Percentiles rank a stretch among this genome's conserved stretches.
phyloP scores from a whole-genome alignment of 1,284 basidiomycete species.

The Inonotus hispidus region DNA sequence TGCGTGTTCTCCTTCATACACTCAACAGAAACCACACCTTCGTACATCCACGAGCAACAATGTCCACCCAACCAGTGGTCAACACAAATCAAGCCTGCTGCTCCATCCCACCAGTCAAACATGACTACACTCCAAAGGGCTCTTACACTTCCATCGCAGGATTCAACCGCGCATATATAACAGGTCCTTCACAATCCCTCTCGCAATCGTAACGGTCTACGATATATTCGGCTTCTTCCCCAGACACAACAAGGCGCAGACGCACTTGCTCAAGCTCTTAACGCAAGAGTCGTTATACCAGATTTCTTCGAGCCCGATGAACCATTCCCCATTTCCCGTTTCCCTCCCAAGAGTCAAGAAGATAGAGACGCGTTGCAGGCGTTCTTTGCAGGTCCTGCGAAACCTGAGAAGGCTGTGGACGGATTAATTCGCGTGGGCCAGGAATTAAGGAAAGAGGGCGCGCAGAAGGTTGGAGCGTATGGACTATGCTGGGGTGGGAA shows the following conservation, averaged over 20 bases:
- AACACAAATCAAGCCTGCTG: slow-evolving; percentile 58
- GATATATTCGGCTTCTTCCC: slow-evolving; percentile 50
- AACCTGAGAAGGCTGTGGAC: slow-evolving; percentile 36
- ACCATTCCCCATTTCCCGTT: slow-evolving; percentile 44
- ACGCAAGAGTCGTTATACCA: slow-evolving; percentile 55
- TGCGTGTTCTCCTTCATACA: slow-evolving; percentile 38
- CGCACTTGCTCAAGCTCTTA: slow-evolving; percentile 47
- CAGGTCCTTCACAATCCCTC: slow-evolving; percentile 42
- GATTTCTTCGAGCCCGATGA: slow-evolving; percentile 56
- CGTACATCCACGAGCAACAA: slow-evolving; percentile 18
- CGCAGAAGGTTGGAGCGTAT: slow-evolving; percentile 43
- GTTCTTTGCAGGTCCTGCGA: slow-evolving; percentile 50
- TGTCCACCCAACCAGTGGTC: slow-evolving; percentile 37
- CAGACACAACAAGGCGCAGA: slow-evolving; percentile 61
- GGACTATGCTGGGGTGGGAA: slow-evolving; percentile 65
- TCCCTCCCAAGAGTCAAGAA: slow-evolving; percentile 49
- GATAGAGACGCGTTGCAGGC: slow-evolving; percentile 44
- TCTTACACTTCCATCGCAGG: slow-evolving; percentile 37
- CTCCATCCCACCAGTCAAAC: slow-evolving; percentile 46
- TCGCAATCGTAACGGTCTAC: slow-evolving; percentile 53
- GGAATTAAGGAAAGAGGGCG: slow-evolving; percentile 41
- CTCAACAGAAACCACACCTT: slow-evolving; percentile 26
- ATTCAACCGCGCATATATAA: slow-evolving; percentile 45
- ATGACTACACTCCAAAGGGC: slow-evolving; percentile 49
- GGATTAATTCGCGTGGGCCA: slow-evolving; percentile 45